Base-by-base conservation (phyloP, 2,329 filamentous ascomycete genomes). In the Sarocladiaceae sp. region DNA sequence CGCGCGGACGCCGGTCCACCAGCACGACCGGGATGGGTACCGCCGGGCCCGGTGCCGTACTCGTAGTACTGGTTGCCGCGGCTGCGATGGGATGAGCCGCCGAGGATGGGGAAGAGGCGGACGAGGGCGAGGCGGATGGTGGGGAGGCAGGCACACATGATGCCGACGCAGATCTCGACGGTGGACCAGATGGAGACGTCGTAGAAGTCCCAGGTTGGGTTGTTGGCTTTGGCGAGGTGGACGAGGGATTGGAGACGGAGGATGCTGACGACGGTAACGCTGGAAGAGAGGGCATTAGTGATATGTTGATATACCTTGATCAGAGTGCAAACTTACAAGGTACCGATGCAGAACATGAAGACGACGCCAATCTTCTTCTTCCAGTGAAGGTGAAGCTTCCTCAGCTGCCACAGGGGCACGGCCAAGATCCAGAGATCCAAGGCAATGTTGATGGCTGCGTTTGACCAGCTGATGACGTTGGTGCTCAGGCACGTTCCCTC, bases 351-450 rank as follows among this genome's bases (percentile, higher is more conserved):
- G 47, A 74, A 71, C 67, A 73, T 71, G 33, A 70, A 41, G 3
- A 58, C 55, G 4, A 72, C 61, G 13, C 63, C 58, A 4, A 67
- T 24, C 54, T 70, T 73, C 57, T 70, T 70, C 55, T 66, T 67
- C 54, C 58, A 64, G 37, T 62, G 59, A 13, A 72, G 51, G 12
- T 64, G 56, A 11, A 73, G 54, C 2, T 55, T 46, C 7, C 58
- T 47, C 3, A 74, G 40, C 18, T 66, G 58, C 41, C 62, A 63
- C 3, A 73, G 53, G 1, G 74, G 72, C 4, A 78, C 56, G 0
- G 60, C 61, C 21, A 76, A 56, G 47, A 76, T 68, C 58, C 65
- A 67, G 2, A 73, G 1, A 47, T 78, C 73, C 20, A 73, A 57
- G 1, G 56, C 56, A 43, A 78, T 75, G 44, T 67, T 70, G 40